Evolutionary conservation across 176 grass and related monocot species (phyloP), one percentile per base, ranked within the genome.

Genomic region (Aegilops bicornis): DNA sequence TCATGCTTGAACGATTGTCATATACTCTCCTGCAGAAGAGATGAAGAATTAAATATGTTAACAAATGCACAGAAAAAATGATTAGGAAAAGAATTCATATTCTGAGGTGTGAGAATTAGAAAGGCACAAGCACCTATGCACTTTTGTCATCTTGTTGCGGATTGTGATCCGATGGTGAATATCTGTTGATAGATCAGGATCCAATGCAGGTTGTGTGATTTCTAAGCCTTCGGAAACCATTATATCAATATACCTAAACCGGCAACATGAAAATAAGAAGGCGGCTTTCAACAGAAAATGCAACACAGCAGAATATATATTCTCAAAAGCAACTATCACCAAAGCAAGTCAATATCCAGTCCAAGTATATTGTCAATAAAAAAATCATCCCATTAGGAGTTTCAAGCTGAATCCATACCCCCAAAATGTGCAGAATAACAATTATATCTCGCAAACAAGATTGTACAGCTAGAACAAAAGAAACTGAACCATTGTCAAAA

Each of bases 161-260:
- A 96, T 88, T 89, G 97, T 99, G 79, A 99, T 99, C 3, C 94
- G 88, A 17, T 96, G 97, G 72, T 99, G 97, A 86, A 99, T 96
- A 82, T 99, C 97, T 42, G 85, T 88, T 60, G 94, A 99, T 85
- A 88, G 87, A 93, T 93, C 92, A 85, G 94, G 92, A 69, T 99
- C 97, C 63, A 99, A 82, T 80, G 97, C 97, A 16, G 97, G 97
- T 36, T 99, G 97, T 73, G 97, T 92, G 84, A 99, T 99, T 93
- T 99, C 94, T 43, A 99, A 81, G 17, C 92, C 97, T 96, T 99
- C 94, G 73, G 92, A 96, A 58, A 94, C 87, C 97, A 99, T 99
- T 92, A 99, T 88, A 79, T 94, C 80, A 39, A 99, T 87, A 92
- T 96, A 99, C 83, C 94, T 99, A 91, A 42, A 74, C 37, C 3